Evolutionary conservation across 164 flowering plant species (phyloP).

Genomic region (Vitis riparia): DNA sequence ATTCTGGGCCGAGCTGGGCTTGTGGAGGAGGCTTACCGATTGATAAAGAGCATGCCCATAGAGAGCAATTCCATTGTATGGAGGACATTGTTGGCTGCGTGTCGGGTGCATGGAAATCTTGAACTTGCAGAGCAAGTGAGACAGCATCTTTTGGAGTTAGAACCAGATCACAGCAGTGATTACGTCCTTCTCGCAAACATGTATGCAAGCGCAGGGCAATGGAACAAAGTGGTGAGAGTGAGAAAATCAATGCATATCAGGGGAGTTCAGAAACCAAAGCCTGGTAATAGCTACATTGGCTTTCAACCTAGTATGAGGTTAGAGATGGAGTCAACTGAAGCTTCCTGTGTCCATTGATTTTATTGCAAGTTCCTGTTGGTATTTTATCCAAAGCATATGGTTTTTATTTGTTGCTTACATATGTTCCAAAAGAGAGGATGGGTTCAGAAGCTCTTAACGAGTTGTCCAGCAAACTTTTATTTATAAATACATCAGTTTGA

Average conservation of each 20-base stretch:
- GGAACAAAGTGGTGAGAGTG: constrained; percentile 33
- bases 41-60: constrained; percentile 52
- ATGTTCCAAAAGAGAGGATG: background rate
- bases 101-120: constrained; percentile 48
- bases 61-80: constrained; percentile 56
- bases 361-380: no score
- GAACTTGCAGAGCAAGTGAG: constrained; percentile 52
- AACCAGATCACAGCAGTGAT: constrained; percentile 65
- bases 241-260: constrained; percentile 39
- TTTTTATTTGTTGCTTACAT: background rate
- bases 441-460: no score
- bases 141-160: constrained; percentile 43
- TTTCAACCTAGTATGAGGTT: constrained; percentile 2
- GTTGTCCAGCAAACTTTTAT: no score
- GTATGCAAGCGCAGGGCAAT: constrained; percentile 46
- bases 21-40: constrained; percentile 46
- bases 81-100: constrained; percentile 59
- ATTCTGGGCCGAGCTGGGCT: constrained; percentile 54
- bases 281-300: constrained; percentile 44
- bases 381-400: no score
- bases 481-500: no score
- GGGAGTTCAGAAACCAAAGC: constrained; percentile 52
- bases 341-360: background rate
- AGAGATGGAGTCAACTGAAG: background rate
- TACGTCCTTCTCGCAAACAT: constrained; percentile 56